These are phyloP conservation scores for Collybia nuda DNA, from an alignment of 768 basidiomycete genomes.

Conservation along the genomic window DNA sequence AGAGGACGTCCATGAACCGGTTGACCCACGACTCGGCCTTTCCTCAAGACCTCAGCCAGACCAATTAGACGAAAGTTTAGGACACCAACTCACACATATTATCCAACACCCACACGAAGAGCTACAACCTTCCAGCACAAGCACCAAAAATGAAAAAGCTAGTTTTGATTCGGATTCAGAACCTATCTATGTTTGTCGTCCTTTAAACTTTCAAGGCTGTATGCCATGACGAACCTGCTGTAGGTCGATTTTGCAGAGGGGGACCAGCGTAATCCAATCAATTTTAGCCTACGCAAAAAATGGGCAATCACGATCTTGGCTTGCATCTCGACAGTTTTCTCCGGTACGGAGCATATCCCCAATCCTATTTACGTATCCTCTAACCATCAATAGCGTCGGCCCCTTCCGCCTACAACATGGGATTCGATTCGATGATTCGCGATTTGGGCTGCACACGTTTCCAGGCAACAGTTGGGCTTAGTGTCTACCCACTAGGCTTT, in stretches of 20 bases:
- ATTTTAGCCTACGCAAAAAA: conserved; percentile 21
- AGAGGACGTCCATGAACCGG: neutral
- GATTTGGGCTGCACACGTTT: conserved; percentile 45
- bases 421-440: conserved; percentile 54
- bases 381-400: conserved; percentile 39
- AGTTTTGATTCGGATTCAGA: conserved; percentile 1
- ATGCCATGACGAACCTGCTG: neutral
- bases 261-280: conserved; percentile 23
- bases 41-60: neutral
- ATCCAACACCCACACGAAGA: neutral
- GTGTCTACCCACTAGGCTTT: conserved; percentile 60
- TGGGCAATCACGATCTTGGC: conserved; percentile 39
- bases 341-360: conserved; percentile 30
- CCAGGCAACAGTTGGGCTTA: conserved; percentile 47
- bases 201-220: neutral
- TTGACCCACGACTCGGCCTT: neutral
- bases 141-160: neutral
- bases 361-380: neutral
- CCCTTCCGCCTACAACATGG: conserved; percentile 53
- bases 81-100: neutral
- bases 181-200: conserved; percentile 13
- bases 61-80: neutral
- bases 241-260: conserved; percentile 23
- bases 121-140: too few relatives aligned
- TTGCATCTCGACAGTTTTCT: conserved; percentile 45